A percentile compares a stretch with the other conserved stretches of the same genome.
Conservation (phyloP, 352 stramenopile species). For the Globisporangium lucens region DNA sequence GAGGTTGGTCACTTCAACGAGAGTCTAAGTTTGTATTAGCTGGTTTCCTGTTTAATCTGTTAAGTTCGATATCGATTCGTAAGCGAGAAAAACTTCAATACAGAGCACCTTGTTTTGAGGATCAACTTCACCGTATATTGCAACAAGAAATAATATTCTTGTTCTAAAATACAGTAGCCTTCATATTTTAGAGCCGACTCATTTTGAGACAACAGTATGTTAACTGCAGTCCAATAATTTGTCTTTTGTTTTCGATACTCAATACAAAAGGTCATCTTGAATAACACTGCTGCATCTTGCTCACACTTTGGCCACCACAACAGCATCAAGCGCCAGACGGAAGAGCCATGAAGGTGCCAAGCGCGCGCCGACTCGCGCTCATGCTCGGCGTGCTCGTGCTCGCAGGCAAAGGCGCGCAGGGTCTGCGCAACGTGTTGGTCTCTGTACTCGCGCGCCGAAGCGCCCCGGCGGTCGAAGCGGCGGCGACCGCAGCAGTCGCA, state of each 20-base stretch:
- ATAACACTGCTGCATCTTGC: background rate
- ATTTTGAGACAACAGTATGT: background rate
- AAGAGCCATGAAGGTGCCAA: constrained; percentile 17
- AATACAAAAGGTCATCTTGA: background rate
- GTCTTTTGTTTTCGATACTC: rapidly evolving
- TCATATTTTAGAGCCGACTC: background rate
- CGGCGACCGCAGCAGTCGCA: constrained; percentile 12
- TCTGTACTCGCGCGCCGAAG: constrained; percentile 12
- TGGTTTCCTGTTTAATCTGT: background rate
- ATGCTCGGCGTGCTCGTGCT: constrained; percentile 45
- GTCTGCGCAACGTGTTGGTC: constrained; percentile 23
- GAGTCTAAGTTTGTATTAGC: background rate
- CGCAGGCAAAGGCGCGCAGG: constrained; percentile 32
- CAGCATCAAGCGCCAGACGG: background rate
- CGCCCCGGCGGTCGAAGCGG: constrained; percentile 19
- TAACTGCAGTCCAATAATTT: background rate
- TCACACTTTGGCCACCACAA: constrained; percentile 1
- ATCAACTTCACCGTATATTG: background rate
- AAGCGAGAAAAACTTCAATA: constrained; percentile 7
- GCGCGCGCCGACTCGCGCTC: constrained; percentile 28
- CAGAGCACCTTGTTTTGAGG: background rate
- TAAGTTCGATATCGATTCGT: constrained; percentile 7
- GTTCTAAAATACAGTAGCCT: background rate
- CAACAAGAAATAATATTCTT: no score
- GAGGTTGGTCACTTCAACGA: background rate